These are phyloP conservation scores for Deinandra increscens DNA, from an alignment of 129 eudicot genomes.

Conservation along the genomic window DNA sequence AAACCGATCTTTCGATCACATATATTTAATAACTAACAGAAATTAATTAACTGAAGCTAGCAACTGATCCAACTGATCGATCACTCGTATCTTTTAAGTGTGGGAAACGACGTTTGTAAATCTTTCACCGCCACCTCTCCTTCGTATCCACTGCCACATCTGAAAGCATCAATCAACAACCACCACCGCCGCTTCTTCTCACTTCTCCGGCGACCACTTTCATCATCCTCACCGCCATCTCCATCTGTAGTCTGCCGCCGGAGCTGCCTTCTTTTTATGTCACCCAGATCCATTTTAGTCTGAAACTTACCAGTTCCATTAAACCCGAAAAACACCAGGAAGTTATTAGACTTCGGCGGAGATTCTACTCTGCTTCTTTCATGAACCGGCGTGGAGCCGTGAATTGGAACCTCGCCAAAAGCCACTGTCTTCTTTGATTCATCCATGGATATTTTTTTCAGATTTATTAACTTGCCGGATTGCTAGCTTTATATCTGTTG, in stretches of 20 bases:
- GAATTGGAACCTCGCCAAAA: slow-evolving; percentile 4
- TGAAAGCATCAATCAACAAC: slow-evolving; percentile 40
- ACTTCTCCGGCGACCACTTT: slow-evolving; percentile 4
- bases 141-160: slow-evolving; percentile 40
- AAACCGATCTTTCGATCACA: too few relatives aligned
- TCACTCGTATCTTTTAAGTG: slow-evolving; percentile 15
- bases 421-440: slow-evolving; percentile 22
- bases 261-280: slow-evolving; percentile 49
- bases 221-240: neutral
- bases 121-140: slow-evolving; percentile 7
- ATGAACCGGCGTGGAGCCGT: neutral
- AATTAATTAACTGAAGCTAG: too few relatives aligned
- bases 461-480: neutral
- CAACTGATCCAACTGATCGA: too few relatives aligned
- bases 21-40: too few relatives aligned
- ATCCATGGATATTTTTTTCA: neutral
- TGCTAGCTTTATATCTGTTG: neutral
- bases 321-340: slow-evolving; percentile 39
- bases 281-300: slow-evolving; percentile 38
- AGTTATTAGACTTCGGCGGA: slow-evolving; percentile 31
- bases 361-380: slow-evolving; percentile 18
- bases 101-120: slow-evolving; percentile 17
- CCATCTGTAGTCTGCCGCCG: slow-evolving; percentile 16
- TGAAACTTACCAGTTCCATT: slow-evolving; percentile 32
- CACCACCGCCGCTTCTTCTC: slow-evolving; percentile 23